These are phyloP conservation scores for Mortierella sp. DNA, from an alignment of 371 early-diverging fungal species.

Conservation along the genomic window DNA sequence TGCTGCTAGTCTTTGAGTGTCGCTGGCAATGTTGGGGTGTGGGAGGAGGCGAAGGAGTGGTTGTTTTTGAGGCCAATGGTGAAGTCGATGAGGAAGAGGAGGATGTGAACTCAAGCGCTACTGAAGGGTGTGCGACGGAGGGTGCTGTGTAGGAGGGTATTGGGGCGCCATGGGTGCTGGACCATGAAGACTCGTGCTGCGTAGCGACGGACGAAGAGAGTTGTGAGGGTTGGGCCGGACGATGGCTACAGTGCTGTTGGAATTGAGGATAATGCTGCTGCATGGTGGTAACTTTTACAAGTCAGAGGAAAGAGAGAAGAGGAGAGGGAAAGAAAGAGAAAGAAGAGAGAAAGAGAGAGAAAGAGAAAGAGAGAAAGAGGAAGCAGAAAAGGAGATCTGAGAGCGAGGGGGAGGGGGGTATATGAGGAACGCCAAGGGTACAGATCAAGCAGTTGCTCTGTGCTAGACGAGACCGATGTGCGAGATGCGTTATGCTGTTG, in stretches of 20 bases:
- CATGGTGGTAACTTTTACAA: neutral
- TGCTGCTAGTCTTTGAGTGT: neutral
- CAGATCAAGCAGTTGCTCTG: no score
- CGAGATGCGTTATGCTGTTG: no score
- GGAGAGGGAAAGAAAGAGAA: neutral
- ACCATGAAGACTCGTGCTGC: constrained; percentile 1
- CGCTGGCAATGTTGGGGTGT: constrained; percentile 23
- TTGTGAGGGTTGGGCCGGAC: no score
- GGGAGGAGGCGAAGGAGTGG: constrained; percentile 33
- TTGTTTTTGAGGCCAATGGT: neutral
- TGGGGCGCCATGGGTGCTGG: constrained; percentile 13
- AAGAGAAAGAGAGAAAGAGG: neutral
- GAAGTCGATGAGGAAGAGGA: constrained; percentile 3
- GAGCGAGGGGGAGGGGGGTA: neutral
- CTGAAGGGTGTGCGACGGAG: neutral
- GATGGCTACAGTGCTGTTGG: no score
- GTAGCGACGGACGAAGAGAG: neutral
- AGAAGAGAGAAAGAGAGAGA: constrained; percentile 1
- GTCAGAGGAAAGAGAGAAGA: neutral
- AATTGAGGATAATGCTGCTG: no score
- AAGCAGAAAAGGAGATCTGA: neutral
- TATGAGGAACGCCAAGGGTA: no score
- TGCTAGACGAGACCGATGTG: no score
- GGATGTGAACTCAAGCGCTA: neutral
- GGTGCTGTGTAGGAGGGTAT: constrained; percentile 3